Base-by-base conservation (phyloP, 2,329 filamentous ascomycete species). In the Sporothrix pseudoabietina region DNA sequence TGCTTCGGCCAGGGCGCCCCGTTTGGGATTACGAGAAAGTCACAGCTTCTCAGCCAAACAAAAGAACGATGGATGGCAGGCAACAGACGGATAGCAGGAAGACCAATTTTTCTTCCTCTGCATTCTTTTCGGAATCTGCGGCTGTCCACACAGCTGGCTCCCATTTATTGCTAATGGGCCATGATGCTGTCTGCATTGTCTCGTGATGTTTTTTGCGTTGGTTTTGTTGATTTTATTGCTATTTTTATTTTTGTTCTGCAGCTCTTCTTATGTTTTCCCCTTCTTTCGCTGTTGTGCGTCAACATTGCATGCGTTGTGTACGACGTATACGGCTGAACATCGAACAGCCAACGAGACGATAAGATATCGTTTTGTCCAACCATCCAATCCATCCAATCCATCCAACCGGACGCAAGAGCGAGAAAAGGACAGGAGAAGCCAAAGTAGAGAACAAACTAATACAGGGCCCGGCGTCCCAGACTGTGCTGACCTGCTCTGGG, bases 21-120 rank as follows among this genome's bases (percentile, higher is more conserved):
- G 61, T 47, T 22, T 66, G 39, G 44, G 22, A 66, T 66, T 26
- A 65, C 39, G 61, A 65, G 61, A 65, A 26, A 22, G 41, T n/a
- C 39, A 30, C 52, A 55, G 26, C 52, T 8, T 68, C 44, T 49
- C 44, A 35, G 41, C 65, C 44, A 26, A 49, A 68, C 44, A 68
- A 52, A 10, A 44, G 19, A 41, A 54, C 49, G 22, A 55, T 26
- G 7, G n/a, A 22, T 14, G 6, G 19, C 44, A 49, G 44, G 44
- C 44, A 49, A 49, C 44, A 49, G 44, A 49, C 44, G 14, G 5
- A 49, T 6, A 49, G 19, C 44, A 49, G 19, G 44, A 49, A 16
- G 44, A 2, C 32, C 57, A 16, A 39, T 47, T 47, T 30, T n/a
- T 30, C 6, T 30, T 12, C 2, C 22, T 47, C 5, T 26, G 61